Conservation (phyloP, 2,329 filamentous ascomycete species). For the Penicillium nordicum region DNA sequence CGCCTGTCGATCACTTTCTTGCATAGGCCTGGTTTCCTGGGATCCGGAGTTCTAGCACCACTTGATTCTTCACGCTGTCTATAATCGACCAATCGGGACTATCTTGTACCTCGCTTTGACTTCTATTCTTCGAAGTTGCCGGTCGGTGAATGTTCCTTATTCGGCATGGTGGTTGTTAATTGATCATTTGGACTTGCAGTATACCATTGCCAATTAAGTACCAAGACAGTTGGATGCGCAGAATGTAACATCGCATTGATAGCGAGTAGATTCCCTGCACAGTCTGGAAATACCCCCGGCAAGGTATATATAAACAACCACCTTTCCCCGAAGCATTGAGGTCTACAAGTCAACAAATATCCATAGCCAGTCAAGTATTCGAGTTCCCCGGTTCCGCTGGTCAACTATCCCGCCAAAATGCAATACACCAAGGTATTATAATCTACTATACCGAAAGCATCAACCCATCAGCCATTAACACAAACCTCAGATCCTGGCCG, state of each 20-base stretch:
- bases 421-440: conserved; percentile 24
- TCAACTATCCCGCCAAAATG: conserved; percentile 17
- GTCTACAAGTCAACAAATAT: background rate
- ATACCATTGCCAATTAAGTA: background rate
- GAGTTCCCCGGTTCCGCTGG: background rate
- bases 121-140: background rate
- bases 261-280: background rate
- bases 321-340: background rate
- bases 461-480: background rate
- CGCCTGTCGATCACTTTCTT: conserved; percentile 14
- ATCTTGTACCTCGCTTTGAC: background rate
- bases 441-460: background rate
- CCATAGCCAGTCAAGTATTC: background rate
- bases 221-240: background rate
- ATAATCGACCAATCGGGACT: conserved; percentile 3
- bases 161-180: conserved; percentile 1
- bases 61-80: conserved; percentile 17
- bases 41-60: conserved; percentile 9
- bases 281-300: background rate
- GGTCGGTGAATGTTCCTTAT: conserved; percentile 19
- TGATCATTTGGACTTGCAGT: background rate
- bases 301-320: conserved; percentile 7
- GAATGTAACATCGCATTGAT: conserved; percentile 17
- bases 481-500: conserved; percentile 13
- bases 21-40: background rate